Conservation (phyloP, 257 asterid genomes). For the Marsdenia floribunda region DNA sequence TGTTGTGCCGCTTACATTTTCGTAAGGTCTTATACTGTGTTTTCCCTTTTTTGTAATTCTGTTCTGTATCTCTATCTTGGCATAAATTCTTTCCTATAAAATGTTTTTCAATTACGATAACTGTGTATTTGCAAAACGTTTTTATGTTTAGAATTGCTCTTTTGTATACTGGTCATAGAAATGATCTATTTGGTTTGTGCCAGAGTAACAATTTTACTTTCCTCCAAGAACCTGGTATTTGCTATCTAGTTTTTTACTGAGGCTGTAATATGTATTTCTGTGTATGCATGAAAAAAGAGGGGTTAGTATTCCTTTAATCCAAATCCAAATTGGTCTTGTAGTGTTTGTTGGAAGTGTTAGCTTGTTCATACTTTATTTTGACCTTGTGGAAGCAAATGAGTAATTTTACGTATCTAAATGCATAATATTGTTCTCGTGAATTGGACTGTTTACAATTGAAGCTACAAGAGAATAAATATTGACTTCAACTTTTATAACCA, state of each 20-base stretch:
- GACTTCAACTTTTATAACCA: not conserved
- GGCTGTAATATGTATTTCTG: not conserved
- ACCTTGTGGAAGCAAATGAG: not conserved
- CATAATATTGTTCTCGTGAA: not conserved
- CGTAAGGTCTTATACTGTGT: slow-evolving; percentile 96
- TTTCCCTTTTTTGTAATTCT: slow-evolving; percentile 26
- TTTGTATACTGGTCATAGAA: not conserved
- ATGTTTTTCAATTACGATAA: not conserved
- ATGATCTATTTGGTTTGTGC: not conserved
- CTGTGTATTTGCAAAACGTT: not conserved
- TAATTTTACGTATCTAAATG: not conserved
- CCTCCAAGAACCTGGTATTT: not conserved
- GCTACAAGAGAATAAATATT: not conserved
- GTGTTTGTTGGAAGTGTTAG: not conserved
- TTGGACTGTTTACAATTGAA: not conserved
- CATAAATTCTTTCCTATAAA: not conserved
- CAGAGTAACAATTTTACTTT: no score
- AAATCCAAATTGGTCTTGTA: not conserved
- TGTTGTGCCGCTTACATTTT: slow-evolving; percentile 96
- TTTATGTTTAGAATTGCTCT: not conserved
- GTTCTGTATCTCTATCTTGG: not conserved
- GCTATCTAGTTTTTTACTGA: not conserved
- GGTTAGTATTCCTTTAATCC: not conserved
- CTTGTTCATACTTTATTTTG: not conserved
- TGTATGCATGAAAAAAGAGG: not conserved